These are phyloP conservation scores for Insectozyma bohioensis DNA, from an alignment of 1,139 yeast species.

Conservation along the genomic window DNA sequence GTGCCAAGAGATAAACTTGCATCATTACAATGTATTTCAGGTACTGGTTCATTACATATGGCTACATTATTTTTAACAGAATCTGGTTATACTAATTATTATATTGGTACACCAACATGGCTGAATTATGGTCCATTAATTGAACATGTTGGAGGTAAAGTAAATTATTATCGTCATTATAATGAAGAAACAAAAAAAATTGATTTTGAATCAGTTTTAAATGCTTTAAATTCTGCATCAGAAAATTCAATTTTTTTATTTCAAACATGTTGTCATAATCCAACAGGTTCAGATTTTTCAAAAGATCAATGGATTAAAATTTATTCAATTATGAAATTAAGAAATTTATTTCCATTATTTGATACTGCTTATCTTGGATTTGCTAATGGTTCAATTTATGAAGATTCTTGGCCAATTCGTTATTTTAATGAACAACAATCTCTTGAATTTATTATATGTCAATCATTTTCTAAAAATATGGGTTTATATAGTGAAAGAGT, in stretches of 20 bases:
- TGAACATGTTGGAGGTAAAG: slow-evolving; percentile 29
- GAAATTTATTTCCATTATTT: slow-evolving; percentile 67
- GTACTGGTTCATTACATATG: slow-evolving; percentile 46
- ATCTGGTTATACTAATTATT: slow-evolving; percentile 30
- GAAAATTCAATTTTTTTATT: slow-evolving; percentile 47
- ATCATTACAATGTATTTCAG: slow-evolving; percentile 43
- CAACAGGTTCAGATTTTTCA: slow-evolving; percentile 91
- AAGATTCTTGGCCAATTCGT: slow-evolving; percentile 31
- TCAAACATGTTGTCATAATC: slow-evolving; percentile 97
- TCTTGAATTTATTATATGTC: slow-evolving; percentile 35
- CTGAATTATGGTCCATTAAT: slow-evolving; percentile 40
- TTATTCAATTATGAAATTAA: slow-evolving; percentile 54
- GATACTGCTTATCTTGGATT: slow-evolving; percentile 97
- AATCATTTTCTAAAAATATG: slow-evolving; percentile 47
- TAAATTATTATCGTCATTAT: slow-evolving; percentile 33
- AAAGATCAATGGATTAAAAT: slow-evolving; percentile 77
- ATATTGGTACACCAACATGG: slow-evolving; percentile 45
- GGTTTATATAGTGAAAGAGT: slow-evolving; percentile 47
- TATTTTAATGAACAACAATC: slow-evolving; percentile 20
- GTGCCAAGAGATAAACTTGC: slow-evolving; percentile 29
- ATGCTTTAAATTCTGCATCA: slow-evolving; percentile 31
- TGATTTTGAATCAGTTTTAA: slow-evolving; percentile 29
- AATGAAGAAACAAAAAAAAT: slow-evolving; percentile 23
- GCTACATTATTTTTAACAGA: slow-evolving; percentile 30
- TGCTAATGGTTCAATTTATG: slow-evolving; percentile 52